Conservation (phyloP, 2,329 filamentous ascomycete species). For the Rhynchosporium graminicola region DNA sequence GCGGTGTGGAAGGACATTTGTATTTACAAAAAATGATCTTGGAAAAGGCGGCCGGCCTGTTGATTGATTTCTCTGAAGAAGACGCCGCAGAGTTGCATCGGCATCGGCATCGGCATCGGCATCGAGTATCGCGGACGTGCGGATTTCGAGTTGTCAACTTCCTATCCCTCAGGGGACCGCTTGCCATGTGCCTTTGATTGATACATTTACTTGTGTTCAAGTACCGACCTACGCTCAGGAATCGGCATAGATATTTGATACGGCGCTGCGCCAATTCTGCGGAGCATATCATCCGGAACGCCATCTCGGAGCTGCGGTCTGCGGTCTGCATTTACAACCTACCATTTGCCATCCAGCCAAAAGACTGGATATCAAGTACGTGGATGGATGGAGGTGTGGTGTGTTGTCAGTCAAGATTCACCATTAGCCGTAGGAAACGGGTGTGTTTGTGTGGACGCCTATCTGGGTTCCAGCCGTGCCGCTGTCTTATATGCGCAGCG, state of each 20-base stretch:
- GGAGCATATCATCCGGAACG: too few species aligned
- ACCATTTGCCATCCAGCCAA: not conserved
- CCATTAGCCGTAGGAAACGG: constrained; percentile 8
- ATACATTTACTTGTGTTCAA: not conserved
- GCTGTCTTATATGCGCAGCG: constrained; percentile 6
- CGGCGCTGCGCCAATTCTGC: constrained; percentile 4
- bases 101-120: not conserved
- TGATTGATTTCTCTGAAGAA: not conserved
- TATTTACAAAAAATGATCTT: not conserved
- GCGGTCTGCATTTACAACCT: constrained; percentile 18
- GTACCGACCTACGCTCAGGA: not conserved
- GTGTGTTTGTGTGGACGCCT: not conserved
- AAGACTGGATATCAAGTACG: not conserved
- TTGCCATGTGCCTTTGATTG: constrained; percentile 19
- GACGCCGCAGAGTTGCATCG: constrained; percentile 16
- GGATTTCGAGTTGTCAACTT: constrained; percentile 22
- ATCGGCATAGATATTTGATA: not conserved
- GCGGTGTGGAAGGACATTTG: too few species aligned
- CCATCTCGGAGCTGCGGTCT: not conserved
- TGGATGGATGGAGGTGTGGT: not conserved
- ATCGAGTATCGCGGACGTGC: constrained; percentile 5
- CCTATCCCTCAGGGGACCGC: constrained; percentile 8
- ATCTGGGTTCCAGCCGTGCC: not conserved
- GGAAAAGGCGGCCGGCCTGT: not conserved
- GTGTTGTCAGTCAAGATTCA: constrained; percentile 1